Evolutionary conservation across 768 basidiomycete species (phyloP).

Genomic region (Tubosaeta brunneosetosa): DNA sequence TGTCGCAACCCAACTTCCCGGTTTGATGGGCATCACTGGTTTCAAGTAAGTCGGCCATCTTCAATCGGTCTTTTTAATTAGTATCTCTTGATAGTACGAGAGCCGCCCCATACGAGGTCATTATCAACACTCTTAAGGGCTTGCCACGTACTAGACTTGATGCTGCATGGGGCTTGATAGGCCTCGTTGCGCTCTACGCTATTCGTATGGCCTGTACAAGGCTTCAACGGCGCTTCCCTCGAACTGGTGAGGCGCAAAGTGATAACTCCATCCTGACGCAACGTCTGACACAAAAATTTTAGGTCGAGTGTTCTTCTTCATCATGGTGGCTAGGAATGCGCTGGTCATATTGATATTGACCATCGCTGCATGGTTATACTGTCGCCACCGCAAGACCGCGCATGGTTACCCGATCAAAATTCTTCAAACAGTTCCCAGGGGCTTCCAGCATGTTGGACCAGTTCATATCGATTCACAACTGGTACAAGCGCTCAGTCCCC

Average conservation of each 20-base stretch:
- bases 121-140: conserved; percentile 90
- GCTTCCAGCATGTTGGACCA: conserved; percentile 57
- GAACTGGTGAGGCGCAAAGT: conserved; percentile 40
- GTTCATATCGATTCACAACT: conserved; percentile 48
- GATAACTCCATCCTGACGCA: background rate
- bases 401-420: conserved; percentile 82
- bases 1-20: conserved; percentile 81
- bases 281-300: conserved; percentile 3
- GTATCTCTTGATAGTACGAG: conserved; percentile 56
- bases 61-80: background rate
- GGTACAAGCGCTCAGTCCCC: conserved; percentile 61
- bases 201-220: conserved; percentile 57
- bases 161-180: conserved; percentile 85
- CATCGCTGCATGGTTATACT: conserved; percentile 82
- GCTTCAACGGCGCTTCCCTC: conserved; percentile 56
- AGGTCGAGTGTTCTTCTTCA: conserved; percentile 75
- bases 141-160: conserved; percentile 68
- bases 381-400: conserved; percentile 51
- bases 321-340: conserved; percentile 72
- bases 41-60: conserved; percentile 61
- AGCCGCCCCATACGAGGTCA: conserved; percentile 76
- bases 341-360: conserved; percentile 88
- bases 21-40: conserved; percentile 79
- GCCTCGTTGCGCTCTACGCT: conserved; percentile 62
- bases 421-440: conserved; percentile 77